Percentiles rank a stretch among this genome's conserved stretches.
These are phyloP conservation scores for Fonsecaea pedrosoi DNA, from an alignment of 2,329 filamentous ascomycete genomes.

Conservation along the genomic window DNA sequence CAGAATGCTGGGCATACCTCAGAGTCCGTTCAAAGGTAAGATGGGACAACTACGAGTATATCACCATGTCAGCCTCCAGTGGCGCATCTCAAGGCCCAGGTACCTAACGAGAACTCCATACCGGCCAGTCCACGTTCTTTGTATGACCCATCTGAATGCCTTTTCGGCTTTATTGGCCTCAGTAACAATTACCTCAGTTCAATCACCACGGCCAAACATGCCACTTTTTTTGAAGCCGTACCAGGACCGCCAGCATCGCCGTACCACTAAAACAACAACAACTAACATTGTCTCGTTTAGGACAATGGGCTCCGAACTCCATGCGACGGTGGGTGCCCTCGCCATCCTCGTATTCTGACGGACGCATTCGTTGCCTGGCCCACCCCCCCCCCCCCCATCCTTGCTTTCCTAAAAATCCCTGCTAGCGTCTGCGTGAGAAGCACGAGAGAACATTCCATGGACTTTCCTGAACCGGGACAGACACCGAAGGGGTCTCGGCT, in stretches of 20 bases:
- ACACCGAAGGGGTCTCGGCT: not conserved
- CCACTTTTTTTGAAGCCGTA: not conserved
- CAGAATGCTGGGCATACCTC: conserved; percentile 1
- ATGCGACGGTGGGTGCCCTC: not conserved
- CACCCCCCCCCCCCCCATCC: not conserved
- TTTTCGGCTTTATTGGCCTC: not conserved
- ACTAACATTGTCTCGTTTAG: not conserved
- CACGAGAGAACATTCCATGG: conserved; percentile 17
- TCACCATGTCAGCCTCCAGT: not conserved
- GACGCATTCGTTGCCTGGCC: not conserved
- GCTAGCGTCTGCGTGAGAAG: conserved; percentile 13
- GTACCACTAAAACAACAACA: not conserved
- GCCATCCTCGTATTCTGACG: not conserved
- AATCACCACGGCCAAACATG: not conserved
- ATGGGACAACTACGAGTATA: not conserved
- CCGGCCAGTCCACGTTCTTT: not conserved
- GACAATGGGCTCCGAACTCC: not conserved
- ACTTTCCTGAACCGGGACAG: conserved; percentile 15
- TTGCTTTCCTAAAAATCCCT: not conserved
- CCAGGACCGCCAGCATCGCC: not conserved
- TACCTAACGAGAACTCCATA: no score
- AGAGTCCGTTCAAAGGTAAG: not conserved
- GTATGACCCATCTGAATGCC: not conserved
- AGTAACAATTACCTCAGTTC: not conserved
- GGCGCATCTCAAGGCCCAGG: not conserved